phyloP scores from a whole-genome alignment of 768 basidiomycete genomes.

The Tricholoma hemisulphureum region DNA sequence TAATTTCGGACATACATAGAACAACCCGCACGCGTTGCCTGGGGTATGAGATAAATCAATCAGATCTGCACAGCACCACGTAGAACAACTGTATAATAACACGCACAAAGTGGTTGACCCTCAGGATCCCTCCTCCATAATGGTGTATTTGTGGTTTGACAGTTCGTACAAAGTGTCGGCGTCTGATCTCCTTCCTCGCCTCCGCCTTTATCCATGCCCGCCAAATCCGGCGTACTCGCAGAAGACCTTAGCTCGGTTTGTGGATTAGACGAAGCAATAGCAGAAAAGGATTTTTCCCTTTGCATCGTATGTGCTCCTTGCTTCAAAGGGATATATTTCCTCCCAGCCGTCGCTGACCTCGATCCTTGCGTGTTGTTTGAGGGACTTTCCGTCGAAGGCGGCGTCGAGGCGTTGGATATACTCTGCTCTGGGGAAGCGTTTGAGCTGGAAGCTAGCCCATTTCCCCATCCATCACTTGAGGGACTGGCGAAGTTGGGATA shows the following conservation, averaged over 20 bases:
- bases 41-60: conserved; percentile 16
- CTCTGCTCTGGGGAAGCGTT: conserved; percentile 75
- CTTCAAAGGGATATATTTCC: conserved; percentile 69
- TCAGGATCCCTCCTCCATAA: conserved; percentile 92
- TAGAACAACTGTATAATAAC: neutral
- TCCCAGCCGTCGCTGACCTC: conserved; percentile 31
- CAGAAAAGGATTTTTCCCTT: conserved; percentile 47
- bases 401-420: conserved; percentile 68
- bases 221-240: conserved; percentile 68
- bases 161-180: conserved; percentile 90
- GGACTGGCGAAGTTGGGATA: conserved; percentile 66
- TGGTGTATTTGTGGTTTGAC: conserved; percentile 93
- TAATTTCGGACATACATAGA: conserved; percentile 63
- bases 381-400: conserved; percentile 60
- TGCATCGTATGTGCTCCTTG: conserved; percentile 46
- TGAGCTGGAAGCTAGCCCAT: conserved; percentile 63
- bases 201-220: conserved; percentile 37
- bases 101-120: conserved; percentile 86
- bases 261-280: conserved; percentile 21
- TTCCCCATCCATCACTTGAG: conserved; percentile 80
- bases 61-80: conserved; percentile 5
- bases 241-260: conserved; percentile 48
- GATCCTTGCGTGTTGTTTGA: conserved; percentile 24
- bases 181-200: conserved; percentile 67
- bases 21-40: conserved; percentile 92